Conservation (phyloP, 2,329 filamentous ascomycete genomes). For the Talaromyces islandicus region DNA sequence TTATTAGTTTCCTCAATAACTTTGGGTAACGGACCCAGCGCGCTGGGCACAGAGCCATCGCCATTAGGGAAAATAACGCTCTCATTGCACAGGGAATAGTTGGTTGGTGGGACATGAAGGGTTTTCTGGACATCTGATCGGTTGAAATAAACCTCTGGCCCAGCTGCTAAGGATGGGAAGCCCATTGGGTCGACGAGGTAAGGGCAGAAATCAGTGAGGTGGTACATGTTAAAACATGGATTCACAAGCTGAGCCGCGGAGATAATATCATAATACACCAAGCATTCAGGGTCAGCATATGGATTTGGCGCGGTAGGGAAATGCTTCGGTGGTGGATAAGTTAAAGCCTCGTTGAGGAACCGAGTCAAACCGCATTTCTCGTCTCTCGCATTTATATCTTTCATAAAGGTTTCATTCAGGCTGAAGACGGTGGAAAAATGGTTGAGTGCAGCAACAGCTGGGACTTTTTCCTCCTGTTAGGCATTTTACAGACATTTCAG, state of each 20-base stretch:
- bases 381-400: constrained; percentile 34
- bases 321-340: constrained; percentile 56
- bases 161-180: constrained; percentile 54
- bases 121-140: constrained; percentile 63
- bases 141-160: constrained; percentile 63
- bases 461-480: constrained; percentile 17
- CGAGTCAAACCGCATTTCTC: constrained; percentile 42
- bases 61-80: constrained; percentile 36
- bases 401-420: constrained; percentile 39
- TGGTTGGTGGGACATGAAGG: constrained; percentile 50
- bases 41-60: constrained; percentile 43
- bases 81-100: constrained; percentile 25
- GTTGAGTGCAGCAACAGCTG: constrained; percentile 37
- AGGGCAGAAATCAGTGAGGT: constrained; percentile 67
- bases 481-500: background rate
- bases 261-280: constrained; percentile 52
- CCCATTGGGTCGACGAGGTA: constrained; percentile 62
- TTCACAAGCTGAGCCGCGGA: constrained; percentile 54
- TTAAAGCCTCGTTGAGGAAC: constrained; percentile 46
- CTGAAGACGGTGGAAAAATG: constrained; percentile 36
- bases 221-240: constrained; percentile 75
- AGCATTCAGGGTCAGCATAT: constrained; percentile 38
- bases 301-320: constrained; percentile 39
- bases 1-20: constrained; percentile 68
- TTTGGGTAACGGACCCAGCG: constrained; percentile 46